Percentiles rank a stretch among this genome's conserved stretches.
Conservation (phyloP, 257 asterid species). For the Knoxia roxburghii region DNA sequence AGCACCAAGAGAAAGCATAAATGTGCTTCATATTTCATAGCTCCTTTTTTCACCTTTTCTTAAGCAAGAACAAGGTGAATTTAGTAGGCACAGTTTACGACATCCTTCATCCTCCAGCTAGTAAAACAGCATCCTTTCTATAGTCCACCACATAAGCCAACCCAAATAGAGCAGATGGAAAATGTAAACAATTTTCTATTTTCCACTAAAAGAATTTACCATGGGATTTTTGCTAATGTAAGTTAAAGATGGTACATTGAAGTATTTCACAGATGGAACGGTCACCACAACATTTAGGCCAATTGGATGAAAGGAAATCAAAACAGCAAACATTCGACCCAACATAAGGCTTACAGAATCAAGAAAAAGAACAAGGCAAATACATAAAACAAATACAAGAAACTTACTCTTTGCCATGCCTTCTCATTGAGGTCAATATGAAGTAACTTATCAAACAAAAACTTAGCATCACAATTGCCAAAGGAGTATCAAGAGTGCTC, state of each 20-base stretch:
- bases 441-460: conserved; percentile 34
- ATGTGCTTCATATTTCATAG: neutral
- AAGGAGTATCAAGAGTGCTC: conserved; percentile 71
- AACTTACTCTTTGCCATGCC: conserved; percentile 37
- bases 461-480: conserved; percentile 53
- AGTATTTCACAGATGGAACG: neutral
- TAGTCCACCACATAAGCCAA: neutral
- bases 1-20: neutral
- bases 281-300: neutral
- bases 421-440: conserved; percentile 30
- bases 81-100: neutral
- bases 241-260: neutral
- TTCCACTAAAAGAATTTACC: neutral
- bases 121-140: neutral
- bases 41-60: neutral
- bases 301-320: neutral
- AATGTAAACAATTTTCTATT: neutral
- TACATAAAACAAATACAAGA: conserved; percentile 2
- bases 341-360: too few relatives aligned
- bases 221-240: neutral
- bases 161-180: neutral
- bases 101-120: neutral
- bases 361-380: neutral
- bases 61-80: neutral
- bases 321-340: neutral